Conservation (phyloP, 1,284 basidiomycete species). For the Sporisorium reilianum region DNA sequence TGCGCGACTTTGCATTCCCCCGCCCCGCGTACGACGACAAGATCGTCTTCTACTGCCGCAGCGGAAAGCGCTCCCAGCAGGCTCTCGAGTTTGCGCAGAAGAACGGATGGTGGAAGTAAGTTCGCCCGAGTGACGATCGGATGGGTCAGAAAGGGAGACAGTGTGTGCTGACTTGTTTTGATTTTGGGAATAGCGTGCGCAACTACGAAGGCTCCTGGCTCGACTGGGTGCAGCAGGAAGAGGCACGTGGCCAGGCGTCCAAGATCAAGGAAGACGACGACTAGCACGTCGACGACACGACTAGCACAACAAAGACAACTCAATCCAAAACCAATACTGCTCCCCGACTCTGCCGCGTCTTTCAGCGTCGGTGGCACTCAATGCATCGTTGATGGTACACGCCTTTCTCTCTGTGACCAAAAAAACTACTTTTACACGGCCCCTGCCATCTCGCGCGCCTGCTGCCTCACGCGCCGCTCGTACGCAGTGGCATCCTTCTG, state of each 20-base stretch:
- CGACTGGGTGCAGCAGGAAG: conserved; percentile 82
- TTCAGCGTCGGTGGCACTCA: no score
- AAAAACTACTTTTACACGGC: conserved; percentile 14
- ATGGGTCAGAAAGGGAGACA: neutral
- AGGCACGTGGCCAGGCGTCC: conserved; percentile 45
- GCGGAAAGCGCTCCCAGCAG: conserved; percentile 84
- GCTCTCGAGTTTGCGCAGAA: conserved; percentile 86
- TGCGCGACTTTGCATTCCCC: conserved; percentile 79
- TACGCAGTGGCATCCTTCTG: conserved; percentile 72
- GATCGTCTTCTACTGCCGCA: conserved; percentile 93
- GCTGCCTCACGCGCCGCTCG: conserved; percentile 57
- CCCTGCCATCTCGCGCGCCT: conserved; percentile 55
- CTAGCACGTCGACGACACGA: neutral
- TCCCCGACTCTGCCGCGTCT: no score
- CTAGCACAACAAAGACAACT: neutral
- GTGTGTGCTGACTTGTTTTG: conserved; percentile 4
- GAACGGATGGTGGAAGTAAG: conserved; percentile 86
- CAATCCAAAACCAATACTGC: neutral
- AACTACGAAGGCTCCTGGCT: conserved; percentile 95
- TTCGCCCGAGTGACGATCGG: no score
- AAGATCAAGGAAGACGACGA: conserved; percentile 68
- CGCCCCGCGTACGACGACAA: conserved; percentile 83
- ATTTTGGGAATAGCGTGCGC: conserved; percentile 73
- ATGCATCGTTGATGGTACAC: neutral
- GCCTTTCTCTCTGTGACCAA: no score